A percentile compares a stretch with the other conserved stretches of the same genome.
Conservation (phyloP, 345 rosid genomes). For the Leavenworthia alabamica region DNA sequence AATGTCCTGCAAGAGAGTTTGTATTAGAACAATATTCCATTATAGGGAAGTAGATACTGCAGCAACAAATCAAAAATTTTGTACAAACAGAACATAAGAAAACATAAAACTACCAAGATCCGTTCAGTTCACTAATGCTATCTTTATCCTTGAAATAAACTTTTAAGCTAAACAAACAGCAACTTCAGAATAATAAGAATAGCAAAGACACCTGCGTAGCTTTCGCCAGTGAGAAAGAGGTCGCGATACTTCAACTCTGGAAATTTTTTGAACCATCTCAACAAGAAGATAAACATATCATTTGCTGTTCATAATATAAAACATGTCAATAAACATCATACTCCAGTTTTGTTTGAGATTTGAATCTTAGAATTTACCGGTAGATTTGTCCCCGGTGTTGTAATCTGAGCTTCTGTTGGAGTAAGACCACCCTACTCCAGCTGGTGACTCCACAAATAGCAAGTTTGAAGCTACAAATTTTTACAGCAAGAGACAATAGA, state of each 20-base stretch:
- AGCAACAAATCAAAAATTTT: no score
- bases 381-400: constrained; percentile 52
- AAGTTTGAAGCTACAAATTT: constrained; percentile 59
- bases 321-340: not conserved
- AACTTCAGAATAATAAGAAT: not conserved
- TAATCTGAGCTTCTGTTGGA: constrained; percentile 70
- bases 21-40: not conserved
- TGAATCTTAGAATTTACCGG: constrained; percentile 34
- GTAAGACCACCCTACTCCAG: constrained; percentile 94
- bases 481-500: not conserved
- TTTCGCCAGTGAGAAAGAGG: constrained; percentile 82
- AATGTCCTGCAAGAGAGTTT: constrained; percentile 49
- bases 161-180: no score
- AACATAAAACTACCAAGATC: not conserved
- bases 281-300: constrained; percentile 64
- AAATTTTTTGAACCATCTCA: constrained; percentile 74
- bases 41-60: no score
- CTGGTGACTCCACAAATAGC: constrained; percentile 85
- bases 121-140: no score
- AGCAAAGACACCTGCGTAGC: constrained; percentile 67
- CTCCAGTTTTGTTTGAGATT: not conserved
- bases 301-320: constrained; percentile 37
- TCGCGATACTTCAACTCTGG: constrained; percentile 57
- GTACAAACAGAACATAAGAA: not conserved
- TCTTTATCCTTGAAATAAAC: no score